A percentile compares a stretch with the other conserved stretches of the same genome.
These are phyloP conservation scores for Oxytropis ochrocephala DNA, from an alignment of 306 rosid genomes.

Conservation along the genomic window DNA sequence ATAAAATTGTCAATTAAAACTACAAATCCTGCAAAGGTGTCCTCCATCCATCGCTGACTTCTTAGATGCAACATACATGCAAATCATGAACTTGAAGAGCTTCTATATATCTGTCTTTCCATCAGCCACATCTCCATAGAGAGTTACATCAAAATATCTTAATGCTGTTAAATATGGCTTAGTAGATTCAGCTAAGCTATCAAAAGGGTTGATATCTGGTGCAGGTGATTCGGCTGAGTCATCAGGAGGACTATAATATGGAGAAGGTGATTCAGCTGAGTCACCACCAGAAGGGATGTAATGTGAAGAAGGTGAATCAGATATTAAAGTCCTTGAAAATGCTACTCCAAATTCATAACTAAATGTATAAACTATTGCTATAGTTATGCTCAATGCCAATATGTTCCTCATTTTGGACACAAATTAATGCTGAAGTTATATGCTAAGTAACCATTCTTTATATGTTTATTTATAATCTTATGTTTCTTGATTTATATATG, in stretches of 20 bases:
- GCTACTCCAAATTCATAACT: slow-evolving; percentile 5
- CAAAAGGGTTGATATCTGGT: neutral
- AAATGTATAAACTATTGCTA: slow-evolving; percentile 11
- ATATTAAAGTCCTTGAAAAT: neutral
- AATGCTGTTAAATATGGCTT: neutral
- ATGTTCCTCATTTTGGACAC: slow-evolving; percentile 18
- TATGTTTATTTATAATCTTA: slow-evolving; percentile 15
- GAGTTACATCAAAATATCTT: slow-evolving; percentile 16
- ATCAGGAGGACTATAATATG: neutral
- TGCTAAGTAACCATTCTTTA: neutral
- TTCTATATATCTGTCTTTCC: neutral
- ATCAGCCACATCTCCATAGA: slow-evolving; percentile 14
- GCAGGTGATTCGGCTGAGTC: slow-evolving; percentile 11
- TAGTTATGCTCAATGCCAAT: slow-evolving; percentile 8
- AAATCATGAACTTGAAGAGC: slow-evolving; percentile 8
- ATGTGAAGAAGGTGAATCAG: slow-evolving; percentile 7
- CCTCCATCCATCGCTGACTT: slow-evolving; percentile 5
- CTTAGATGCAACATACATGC: neutral
- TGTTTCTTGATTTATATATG: slow-evolving; percentile 3
- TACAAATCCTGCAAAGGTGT: neutral
- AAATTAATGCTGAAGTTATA: neutral
- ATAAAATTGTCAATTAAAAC: neutral
- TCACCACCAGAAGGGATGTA: neutral
- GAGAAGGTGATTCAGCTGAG: neutral
- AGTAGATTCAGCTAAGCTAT: neutral